Base-by-base conservation (phyloP, 768 basidiomycete species). In the Rhizopogon salebrosus region DNA sequence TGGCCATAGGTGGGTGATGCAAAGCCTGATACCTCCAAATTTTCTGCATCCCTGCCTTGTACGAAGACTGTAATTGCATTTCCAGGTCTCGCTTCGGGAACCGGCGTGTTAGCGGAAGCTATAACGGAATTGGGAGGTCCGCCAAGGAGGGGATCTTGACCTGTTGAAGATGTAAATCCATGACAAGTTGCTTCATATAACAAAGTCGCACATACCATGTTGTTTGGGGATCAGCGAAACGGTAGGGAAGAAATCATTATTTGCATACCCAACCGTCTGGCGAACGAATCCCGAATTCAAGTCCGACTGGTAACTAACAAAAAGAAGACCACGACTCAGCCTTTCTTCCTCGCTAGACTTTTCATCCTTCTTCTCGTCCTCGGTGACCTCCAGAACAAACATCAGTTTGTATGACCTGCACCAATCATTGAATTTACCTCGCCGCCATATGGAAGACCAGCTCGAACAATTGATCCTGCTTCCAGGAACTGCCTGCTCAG, bases 221-320 rank as follows among this genome's bases (percentile, higher is more conserved):
- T 52, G 54, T 48, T 49, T 13, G 9, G 62, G 64, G 14, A 54
- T 18, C 14, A 62, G 48, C 24, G 52, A 39, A 7, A 55, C 50
- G 3, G 45, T 27, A 8, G 63, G 64, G 51, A 63, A 64, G 39
- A 53, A 63, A 35, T 64, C 60, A 40, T 67, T 65, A 29, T 53
- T 53, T 2, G 57, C 61, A 35, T 56, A 61, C 11, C 37, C 48
- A 23, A 51, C 23, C 9, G 65, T 58, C 46, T 69, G 67, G 36
- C 63, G 68, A 23, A 59, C 38, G 60, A 74, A 75, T 16, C 74
- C 74, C 0, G 73, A 73, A 29, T 68, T 62, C 40, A 74, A 57
- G 16, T 54, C 50, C 8, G 71, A 67, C 53, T 72, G 72, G 58
- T 75, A 75, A 41, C 64, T 68, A 29, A 65, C 58, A 52, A 71